These are phyloP conservation scores for Coemansia sp. DNA, from an alignment of 192 early-diverging fungal genomes.

Conservation along the genomic window DNA sequence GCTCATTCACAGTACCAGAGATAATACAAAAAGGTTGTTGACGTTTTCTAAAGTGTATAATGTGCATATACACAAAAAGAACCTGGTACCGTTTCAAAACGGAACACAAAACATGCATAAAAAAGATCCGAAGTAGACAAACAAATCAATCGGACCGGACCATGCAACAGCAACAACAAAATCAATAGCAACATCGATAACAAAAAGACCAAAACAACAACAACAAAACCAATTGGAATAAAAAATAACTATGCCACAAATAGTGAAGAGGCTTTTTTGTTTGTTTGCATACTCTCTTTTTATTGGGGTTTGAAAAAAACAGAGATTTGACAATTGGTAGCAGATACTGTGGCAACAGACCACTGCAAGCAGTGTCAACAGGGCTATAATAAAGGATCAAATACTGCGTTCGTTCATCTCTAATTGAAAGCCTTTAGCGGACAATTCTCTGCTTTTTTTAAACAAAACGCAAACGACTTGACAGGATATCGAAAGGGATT, in stretches of 20 bases:
- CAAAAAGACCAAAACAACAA: background rate
- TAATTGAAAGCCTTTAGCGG: too few species aligned
- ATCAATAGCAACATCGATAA: background rate
- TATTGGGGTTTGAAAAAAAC: too few species aligned
- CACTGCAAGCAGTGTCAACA: too few species aligned
- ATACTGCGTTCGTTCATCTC: background rate
- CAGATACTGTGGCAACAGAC: too few species aligned
- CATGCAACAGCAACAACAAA: constrained; percentile 3
- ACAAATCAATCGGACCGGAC: background rate
- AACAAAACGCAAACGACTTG: too few species aligned
- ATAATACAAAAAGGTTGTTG: too few species aligned
- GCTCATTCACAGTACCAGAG: background rate
- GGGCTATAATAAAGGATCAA: too few species aligned
- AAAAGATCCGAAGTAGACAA: background rate
- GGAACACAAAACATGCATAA: background rate
- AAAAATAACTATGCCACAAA: constrained; percentile 1
- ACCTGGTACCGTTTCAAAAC: background rate
- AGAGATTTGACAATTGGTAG: too few species aligned
- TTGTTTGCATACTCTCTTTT: too few species aligned
- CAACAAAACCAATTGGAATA: background rate
- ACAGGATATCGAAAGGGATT: too few species aligned
- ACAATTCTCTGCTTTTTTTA: too few species aligned
- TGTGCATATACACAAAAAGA: background rate
- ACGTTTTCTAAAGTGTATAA: background rate
- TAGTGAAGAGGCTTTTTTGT: background rate